A percentile compares a stretch with the other conserved stretches of the same genome.
These are phyloP conservation scores for Sclerotinia minor DNA, from an alignment of 2,329 filamentous ascomycete species.

Conservation along the genomic window DNA sequence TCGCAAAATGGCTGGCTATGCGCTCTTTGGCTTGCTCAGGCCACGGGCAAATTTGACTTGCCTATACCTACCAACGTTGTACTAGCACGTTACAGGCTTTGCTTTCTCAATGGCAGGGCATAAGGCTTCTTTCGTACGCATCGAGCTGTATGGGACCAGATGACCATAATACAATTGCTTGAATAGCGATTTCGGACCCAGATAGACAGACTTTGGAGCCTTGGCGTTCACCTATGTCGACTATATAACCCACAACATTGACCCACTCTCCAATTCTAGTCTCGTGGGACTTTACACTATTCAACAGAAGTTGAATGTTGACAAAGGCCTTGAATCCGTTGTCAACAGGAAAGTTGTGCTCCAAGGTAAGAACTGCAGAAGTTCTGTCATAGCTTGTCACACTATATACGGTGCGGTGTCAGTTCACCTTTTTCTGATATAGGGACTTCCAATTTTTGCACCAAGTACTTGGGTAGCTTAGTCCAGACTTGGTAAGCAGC, in stretches of 20 bases:
- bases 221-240: constrained; percentile 30
- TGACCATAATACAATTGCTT: constrained; percentile 76
- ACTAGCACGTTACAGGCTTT: background rate
- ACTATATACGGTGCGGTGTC: constrained; percentile 44
- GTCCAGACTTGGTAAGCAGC: background rate
- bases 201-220: constrained; percentile 22
- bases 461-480: background rate
- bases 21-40: background rate
- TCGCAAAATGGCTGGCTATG: background rate
- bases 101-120: constrained; percentile 7
- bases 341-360: constrained; percentile 62
- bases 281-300: constrained; percentile 61
- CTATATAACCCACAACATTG: constrained; percentile 82
- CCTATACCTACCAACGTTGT: background rate
- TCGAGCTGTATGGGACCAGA: constrained; percentile 71
- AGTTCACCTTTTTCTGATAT: constrained; percentile 2
- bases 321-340: constrained; percentile 57
- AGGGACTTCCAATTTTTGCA: background rate
- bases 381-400: constrained; percentile 57
- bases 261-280: constrained; percentile 80
- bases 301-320: constrained; percentile 70
- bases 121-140: constrained; percentile 60
- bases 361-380: constrained; percentile 63
- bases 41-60: background rate
- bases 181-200: constrained; percentile 51